Evolutionary conservation across 2,329 filamentous ascomycete genomes (phyloP), one percentile per base, ranked within the genome.

Genomic region (Penicillium sp.): DNA sequence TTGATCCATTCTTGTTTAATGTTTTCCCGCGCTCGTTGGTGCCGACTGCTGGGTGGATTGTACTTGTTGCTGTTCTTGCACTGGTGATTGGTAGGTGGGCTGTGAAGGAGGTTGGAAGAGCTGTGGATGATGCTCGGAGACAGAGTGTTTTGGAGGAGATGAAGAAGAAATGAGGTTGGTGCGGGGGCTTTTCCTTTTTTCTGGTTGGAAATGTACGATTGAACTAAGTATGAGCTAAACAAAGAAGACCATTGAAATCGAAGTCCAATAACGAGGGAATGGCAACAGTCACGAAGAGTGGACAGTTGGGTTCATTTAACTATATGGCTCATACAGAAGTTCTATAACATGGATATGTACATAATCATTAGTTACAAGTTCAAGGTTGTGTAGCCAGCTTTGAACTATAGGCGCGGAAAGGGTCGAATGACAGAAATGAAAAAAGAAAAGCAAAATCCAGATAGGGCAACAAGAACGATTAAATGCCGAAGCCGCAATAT

Each of bases 1-100:
- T 99, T 25, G 94, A 97, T 72, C 91, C 91, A 0, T 97, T 87
- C 68, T 57, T 95, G 39, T 75, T 87, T 66, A 94, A 95, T 75
- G 68, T 91, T 16, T 80, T 97, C 50, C 94, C 94, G 13, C 80
- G 79, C 49, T 96, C 91, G 4, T 77, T 97, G 16, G 66, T 88
- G 23, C 86, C 89, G 21, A 93, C 88, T 2, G 84, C 83, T 13
- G 76, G 75, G 35, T 96, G 91, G 72, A 80, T 95, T 51, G 65
- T 80, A 4, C 61, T 82, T 3, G 80, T 96, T 51, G 84, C 85
- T 12, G 58, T 80, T 37, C 62, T 75, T 38, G 77, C 79, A 29
- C 82, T 80, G 72, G 77, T 79, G 46, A 56, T 84, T 38, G 67
- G 62, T 6, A 57, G 64, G 21, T 69, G 65, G 65, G 49, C 70